Evolutionary conservation across 805 yeast genomes (phyloP).

Genomic region (Barnettozyma californica): DNA sequence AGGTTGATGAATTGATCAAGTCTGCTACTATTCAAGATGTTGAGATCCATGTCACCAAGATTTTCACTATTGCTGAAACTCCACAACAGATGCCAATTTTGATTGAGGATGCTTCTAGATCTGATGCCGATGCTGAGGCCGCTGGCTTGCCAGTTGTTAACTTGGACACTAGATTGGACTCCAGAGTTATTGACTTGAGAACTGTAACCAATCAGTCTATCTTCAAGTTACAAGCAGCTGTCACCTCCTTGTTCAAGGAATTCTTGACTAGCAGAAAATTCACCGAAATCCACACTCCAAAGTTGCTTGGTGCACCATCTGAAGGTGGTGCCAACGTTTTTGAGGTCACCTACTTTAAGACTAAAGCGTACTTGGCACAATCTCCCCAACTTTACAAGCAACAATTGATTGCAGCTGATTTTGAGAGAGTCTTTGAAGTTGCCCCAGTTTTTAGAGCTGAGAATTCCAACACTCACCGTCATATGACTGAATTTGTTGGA

Average conservation of each 20-base stretch:
- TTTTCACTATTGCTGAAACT: constrained; percentile 76
- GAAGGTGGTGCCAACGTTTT: constrained; percentile 98
- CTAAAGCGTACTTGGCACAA: constrained; percentile 92
- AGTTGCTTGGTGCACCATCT: constrained; percentile 88
- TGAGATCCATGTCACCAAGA: constrained; percentile 73
- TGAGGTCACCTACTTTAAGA: constrained; percentile 88
- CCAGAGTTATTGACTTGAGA: constrained; percentile 94
- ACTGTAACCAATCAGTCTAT: constrained; percentile 97
- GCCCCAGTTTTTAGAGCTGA: constrained; percentile 99
- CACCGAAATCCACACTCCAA: constrained; percentile 94
- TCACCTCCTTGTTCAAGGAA: constrained; percentile 84
- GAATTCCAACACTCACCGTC: constrained; percentile 98
- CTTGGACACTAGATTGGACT: constrained; percentile 91
- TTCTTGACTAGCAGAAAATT: constrained; percentile 64
- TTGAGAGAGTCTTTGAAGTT: constrained; percentile 91
- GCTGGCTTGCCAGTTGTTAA: constrained; percentile 90
- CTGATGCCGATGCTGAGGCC: constrained; percentile 91
- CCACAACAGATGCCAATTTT: constrained; percentile 91
- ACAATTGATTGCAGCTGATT: constrained; percentile 96
- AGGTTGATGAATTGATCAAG: constrained; percentile 81
- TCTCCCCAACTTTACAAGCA: constrained; percentile 98
- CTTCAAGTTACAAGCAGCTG: constrained; percentile 89
- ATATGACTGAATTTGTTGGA: constrained; percentile 97
- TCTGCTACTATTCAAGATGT: constrained; percentile 88
- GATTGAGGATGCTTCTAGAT: constrained; percentile 94